Evolutionary conservation across 1,284 basidiomycete species (phyloP).

Genomic region (Amylostereum chailletii): DNA sequence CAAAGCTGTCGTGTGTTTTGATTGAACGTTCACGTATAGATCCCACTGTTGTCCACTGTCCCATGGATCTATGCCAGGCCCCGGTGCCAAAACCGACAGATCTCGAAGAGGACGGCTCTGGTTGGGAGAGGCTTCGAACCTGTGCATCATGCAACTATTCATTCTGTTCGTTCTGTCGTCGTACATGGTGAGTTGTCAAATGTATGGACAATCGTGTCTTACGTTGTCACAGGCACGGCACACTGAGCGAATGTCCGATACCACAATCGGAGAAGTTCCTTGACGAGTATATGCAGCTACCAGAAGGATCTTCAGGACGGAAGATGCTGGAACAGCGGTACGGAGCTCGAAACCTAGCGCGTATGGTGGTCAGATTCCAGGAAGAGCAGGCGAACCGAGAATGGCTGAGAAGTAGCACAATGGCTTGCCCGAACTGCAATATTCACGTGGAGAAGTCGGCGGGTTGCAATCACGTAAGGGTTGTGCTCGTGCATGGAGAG

Average conservation of each 20-base stretch:
- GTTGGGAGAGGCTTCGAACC: slow-evolving; percentile 60
- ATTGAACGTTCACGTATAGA: slow-evolving; percentile 31
- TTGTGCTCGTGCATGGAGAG: slow-evolving; percentile 3
- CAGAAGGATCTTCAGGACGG: slow-evolving; percentile 40
- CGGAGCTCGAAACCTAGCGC: slow-evolving; percentile 46
- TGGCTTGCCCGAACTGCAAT: slow-evolving; percentile 61
- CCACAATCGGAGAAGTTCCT: slow-evolving; percentile 53
- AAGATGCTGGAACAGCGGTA: slow-evolving; percentile 48
- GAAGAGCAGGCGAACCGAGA: slow-evolving; percentile 60
- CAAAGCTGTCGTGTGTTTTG: not conserved
- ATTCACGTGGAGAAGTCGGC: slow-evolving; percentile 65
- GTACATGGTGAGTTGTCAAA: slow-evolving; percentile 47
- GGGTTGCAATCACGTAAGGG: slow-evolving; percentile 70
- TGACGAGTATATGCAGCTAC: slow-evolving; percentile 48
- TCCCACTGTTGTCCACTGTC: slow-evolving; percentile 69
- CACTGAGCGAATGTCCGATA: slow-evolving; percentile 55
- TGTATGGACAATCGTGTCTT: not conserved
- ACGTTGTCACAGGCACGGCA: slow-evolving; percentile 54
- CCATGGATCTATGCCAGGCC: slow-evolving; percentile 62
- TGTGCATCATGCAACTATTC: slow-evolving; percentile 60
- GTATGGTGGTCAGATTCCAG: slow-evolving; percentile 48
- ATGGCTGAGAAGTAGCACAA: slow-evolving; percentile 57
- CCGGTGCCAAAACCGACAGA: slow-evolving; percentile 47
- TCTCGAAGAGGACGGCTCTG: slow-evolving; percentile 38
- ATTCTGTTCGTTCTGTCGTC: slow-evolving; percentile 68